Base-by-base conservation (phyloP, 306 rosid genomes). In the Vachellia pachyceras region DNA sequence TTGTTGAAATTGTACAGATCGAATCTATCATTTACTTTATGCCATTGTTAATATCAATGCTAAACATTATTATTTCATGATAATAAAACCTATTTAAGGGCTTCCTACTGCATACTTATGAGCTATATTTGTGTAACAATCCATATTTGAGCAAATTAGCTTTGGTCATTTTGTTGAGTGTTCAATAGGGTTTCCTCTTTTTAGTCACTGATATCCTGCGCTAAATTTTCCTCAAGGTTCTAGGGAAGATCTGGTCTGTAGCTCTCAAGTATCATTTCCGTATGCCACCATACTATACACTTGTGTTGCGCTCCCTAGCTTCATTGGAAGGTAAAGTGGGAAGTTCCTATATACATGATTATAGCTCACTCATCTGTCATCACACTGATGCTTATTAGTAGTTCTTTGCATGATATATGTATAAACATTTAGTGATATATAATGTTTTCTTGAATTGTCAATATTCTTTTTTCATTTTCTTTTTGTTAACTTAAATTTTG, bases 201-300 rank as follows among this genome's bases (percentile, higher is more conserved):
- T 58, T 17, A 55, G 55, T 77, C 60, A 61, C 64, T 81, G 67
- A 72, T 5, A 20, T 61, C 66, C 40, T 75, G 57, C 60, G 35
- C 57, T 69, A 66, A 40, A 84, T 77, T 81, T 79, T 82, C 85
- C 77, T 85, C 72, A 66, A 95, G 97, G 99, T 95, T 90, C 88
- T 95, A 82, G 97, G 95, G 46, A 95, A 91, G 87, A 91, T 95
- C 83, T 91, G 91, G 97, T 90, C 94, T 55, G 76, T 93, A 33
- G 95, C 99, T 78, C 82, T 95, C 84, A 91, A 95, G 89, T 84
- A 91, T 84, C 94, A 95, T 64, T 95, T 95, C 86, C 94, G 97
- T 60, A 95, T 95, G 99, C 99, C 99, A 61, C 97, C 99, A 57
- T 95, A 93, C 86, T 95, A 86, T 77, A 88, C 99, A 18, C 95